Evolutionary conservation across 2,329 filamentous ascomycete genomes (phyloP).

Genomic region (Pseudocercospora pini-densiflorae): DNA sequence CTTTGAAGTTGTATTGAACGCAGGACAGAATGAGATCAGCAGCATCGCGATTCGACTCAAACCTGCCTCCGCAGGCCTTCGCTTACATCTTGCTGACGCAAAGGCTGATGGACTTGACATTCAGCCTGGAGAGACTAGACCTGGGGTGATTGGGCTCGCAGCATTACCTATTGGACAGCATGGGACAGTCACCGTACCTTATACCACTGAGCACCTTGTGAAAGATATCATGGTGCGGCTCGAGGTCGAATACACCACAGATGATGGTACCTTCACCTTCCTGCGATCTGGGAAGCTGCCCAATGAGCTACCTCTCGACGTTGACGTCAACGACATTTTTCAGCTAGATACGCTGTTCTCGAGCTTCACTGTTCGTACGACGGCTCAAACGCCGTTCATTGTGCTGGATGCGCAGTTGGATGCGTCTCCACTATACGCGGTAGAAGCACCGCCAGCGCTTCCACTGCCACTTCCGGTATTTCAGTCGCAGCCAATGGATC

Average conservation of each 20-base stretch:
- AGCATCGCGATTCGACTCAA: slow-evolving; percentile 57
- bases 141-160: slow-evolving; percentile 30
- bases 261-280: slow-evolving; percentile 47
- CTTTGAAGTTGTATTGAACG: slow-evolving; percentile 72
- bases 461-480: slow-evolving; percentile 66
- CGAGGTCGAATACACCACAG: slow-evolving; percentile 47
- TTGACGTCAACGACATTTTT: slow-evolving; percentile 97
- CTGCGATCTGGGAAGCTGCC: slow-evolving; percentile 66
- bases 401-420: slow-evolving; percentile 73
- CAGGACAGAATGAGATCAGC: slow-evolving; percentile 72
- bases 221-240: slow-evolving; percentile 72
- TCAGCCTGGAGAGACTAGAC: slow-evolving; percentile 13
- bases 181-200: slow-evolving; percentile 72
- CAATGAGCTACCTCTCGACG: slow-evolving; percentile 80
- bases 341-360: slow-evolving; percentile 83
- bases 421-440: slow-evolving; percentile 70
- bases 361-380: slow-evolving; percentile 86
- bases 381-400: slow-evolving; percentile 73
- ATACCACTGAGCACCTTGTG: slow-evolving; percentile 79
- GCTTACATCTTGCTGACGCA: slow-evolving; percentile 59
- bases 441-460: slow-evolving; percentile 58
- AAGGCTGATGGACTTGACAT: slow-evolving; percentile 30
- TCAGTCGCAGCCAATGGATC: slow-evolving; percentile 76
- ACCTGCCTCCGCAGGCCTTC: slow-evolving; percentile 64
- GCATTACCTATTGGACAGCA: slow-evolving; percentile 43